Evolutionary conservation across 2,329 filamentous ascomycete species (phyloP).

Genomic region (Teratosphaeria pseudoeucalypti): DNA sequence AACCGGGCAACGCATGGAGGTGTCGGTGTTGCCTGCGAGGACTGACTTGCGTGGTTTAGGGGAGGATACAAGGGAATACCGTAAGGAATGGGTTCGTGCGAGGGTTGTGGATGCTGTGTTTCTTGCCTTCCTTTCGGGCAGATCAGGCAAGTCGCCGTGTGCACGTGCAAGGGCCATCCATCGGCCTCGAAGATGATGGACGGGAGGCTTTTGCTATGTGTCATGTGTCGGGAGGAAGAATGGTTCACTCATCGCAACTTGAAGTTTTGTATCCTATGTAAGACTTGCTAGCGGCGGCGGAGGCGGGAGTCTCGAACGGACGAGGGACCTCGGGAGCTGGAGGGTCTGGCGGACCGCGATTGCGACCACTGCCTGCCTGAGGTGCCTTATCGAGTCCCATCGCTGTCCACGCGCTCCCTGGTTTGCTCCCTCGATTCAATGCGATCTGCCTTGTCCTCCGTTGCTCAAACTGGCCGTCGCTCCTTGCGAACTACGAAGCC

Average conservation of each 20-base stretch:
- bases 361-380: neutral
- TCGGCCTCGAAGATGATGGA: no score
- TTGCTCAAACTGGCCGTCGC: neutral
- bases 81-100: neutral
- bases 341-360: no score
- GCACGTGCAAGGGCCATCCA: no score
- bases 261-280: no score
- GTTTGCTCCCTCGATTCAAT: neutral
- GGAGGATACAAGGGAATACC: neutral
- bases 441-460: neutral
- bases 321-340: no score
- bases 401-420: neutral
- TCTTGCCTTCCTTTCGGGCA: neutral
- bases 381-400: neutral
- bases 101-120: neutral
- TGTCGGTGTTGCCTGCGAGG: neutral
- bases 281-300: no score
- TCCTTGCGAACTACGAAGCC: neutral
- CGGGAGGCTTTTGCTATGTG: no score
- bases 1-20: neutral
- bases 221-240: no score
- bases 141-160: no score
- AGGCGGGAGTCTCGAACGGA: no score
- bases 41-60: neutral
- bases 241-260: no score